These are phyloP conservation scores for Rosa persica DNA, from an alignment of 306 rosid genomes.

Conservation along the genomic window DNA sequence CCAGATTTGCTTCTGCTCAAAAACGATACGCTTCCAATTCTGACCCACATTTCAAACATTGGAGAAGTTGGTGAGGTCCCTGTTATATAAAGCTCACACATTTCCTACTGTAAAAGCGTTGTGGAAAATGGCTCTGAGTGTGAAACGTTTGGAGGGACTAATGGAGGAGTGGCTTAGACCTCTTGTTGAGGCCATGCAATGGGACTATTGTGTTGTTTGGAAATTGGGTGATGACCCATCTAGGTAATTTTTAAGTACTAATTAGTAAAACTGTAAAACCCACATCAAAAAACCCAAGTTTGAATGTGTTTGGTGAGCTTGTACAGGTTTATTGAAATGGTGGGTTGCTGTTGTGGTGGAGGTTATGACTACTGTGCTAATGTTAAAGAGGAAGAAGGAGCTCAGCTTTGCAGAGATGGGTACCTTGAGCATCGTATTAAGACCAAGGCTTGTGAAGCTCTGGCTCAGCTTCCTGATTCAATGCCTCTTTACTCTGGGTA, in stretches of 20 bases:
- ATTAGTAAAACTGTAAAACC: neutral
- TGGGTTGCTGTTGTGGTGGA: slow-evolving; percentile 80
- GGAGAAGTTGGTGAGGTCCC: neutral
- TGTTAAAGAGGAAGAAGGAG: slow-evolving; percentile 40
- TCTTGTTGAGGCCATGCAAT: slow-evolving; percentile 45
- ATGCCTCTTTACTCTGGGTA: slow-evolving; percentile 63
- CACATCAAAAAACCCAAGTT: neutral
- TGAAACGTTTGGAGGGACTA: slow-evolving; percentile 14
- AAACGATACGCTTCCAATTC: neutral
- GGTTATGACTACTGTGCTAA: slow-evolving; percentile 22
- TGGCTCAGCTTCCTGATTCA: slow-evolving; percentile 59
- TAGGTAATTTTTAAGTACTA: slow-evolving; percentile 22
- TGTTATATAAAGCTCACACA: neutral
- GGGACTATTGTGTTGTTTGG: slow-evolving; percentile 80
- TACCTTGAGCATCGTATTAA: slow-evolving; percentile 47
- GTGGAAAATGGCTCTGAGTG: slow-evolving; percentile 21
- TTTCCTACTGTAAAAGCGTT: neutral
- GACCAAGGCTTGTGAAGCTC: slow-evolving; percentile 70
- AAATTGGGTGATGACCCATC: slow-evolving; percentile 70
- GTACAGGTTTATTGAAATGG: slow-evolving; percentile 64
- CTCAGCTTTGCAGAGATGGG: slow-evolving; percentile 52
- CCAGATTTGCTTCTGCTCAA: slow-evolving; percentile 4
- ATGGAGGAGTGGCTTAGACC: slow-evolving; percentile 58
- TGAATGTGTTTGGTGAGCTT: neutral
- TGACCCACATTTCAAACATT: neutral